phyloP scores from a whole-genome alignment of 441 rosid genomes.

The Jatropha podagrica region DNA sequence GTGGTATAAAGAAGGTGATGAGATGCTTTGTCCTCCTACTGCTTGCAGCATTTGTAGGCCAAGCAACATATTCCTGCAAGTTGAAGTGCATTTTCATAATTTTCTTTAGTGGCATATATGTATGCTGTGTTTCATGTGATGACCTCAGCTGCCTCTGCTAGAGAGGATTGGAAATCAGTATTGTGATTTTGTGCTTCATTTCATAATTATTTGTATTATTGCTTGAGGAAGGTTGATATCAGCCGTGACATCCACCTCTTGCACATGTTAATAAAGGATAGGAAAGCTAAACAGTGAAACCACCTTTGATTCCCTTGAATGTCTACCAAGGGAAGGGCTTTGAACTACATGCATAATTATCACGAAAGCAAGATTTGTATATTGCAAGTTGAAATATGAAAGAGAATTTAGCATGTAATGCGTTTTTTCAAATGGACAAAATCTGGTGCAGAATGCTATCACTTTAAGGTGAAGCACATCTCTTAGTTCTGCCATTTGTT shows the following conservation, averaged over 20 bases:
- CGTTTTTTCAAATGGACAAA: background rate
- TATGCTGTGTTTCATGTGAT: background rate
- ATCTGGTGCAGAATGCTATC: background rate
- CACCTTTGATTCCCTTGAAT: conserved; percentile 1
- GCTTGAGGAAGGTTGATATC: background rate
- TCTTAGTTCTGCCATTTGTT: background rate
- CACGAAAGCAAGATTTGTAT: background rate
- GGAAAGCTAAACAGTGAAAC: background rate
- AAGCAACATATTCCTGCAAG: conserved; percentile 10
- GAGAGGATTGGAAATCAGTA: background rate
- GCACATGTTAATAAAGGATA: background rate
- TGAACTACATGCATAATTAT: background rate
- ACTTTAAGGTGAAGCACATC: background rate
- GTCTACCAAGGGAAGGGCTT: background rate
- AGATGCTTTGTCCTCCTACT: conserved; percentile 1
- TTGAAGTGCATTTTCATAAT: background rate
- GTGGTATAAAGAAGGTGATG: background rate
- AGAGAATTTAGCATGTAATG: background rate
- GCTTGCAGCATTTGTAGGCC: conserved; percentile 4
- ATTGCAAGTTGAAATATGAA: background rate
- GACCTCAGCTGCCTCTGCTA: background rate
- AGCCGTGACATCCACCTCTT: background rate
- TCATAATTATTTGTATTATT: background rate
- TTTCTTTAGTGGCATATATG: background rate
- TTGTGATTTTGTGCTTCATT: background rate